phyloP scores from a whole-genome alignment of 306 rosid species.

The Malus sieversii region DNA sequence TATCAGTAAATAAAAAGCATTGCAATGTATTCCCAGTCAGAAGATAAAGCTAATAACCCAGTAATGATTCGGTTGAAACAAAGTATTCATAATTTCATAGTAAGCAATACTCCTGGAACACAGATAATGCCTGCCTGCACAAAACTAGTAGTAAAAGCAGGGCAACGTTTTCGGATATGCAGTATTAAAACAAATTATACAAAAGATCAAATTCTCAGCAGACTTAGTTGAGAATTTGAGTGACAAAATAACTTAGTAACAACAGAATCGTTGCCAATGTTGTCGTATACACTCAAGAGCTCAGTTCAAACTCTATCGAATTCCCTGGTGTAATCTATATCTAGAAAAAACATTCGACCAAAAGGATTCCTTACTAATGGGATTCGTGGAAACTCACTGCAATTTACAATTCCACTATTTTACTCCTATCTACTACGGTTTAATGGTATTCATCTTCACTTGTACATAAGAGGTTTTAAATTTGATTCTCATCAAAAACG shows the following conservation, averaged over 20 bases:
- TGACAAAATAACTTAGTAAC: background rate
- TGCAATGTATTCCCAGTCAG: background rate
- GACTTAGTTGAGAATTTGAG: background rate
- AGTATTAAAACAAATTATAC: background rate
- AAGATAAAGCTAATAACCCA: background rate
- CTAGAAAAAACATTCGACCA: background rate
- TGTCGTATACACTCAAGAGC: background rate
- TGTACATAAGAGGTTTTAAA: no score
- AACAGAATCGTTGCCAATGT: background rate
- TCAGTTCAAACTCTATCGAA: background rate
- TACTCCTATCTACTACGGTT: background rate
- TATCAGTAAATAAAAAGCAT: slow-evolving; percentile 56
- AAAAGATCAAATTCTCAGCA: background rate
- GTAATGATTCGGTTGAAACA: background rate
- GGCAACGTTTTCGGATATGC: background rate
- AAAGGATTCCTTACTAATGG: background rate
- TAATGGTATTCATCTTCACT: no score
- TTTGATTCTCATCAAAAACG: no score
- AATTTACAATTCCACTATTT: background rate
- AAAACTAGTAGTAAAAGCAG: background rate
- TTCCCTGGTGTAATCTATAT: background rate
- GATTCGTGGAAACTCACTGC: no score
- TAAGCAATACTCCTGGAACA: no score
- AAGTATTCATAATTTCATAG: no score
- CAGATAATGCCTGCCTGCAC: background rate